phyloP scores from a whole-genome alignment of 345 rosid genomes.

The Passiflora organensis region DNA sequence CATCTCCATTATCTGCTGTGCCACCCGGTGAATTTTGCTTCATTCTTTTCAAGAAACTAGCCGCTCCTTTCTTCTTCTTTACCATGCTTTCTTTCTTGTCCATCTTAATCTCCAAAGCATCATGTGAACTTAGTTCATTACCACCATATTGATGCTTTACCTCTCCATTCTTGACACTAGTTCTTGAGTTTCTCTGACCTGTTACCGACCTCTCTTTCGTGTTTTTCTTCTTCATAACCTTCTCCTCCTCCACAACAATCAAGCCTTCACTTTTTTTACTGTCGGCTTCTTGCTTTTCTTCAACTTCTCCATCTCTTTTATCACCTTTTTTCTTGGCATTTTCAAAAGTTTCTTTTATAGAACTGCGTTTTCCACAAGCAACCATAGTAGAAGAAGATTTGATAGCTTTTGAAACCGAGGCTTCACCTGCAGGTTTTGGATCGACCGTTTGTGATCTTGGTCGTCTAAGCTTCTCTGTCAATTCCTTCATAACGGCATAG shows the following conservation, averaged over 20 bases:
- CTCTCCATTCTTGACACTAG: constrained; percentile 22
- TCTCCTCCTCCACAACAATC: constrained; percentile 13
- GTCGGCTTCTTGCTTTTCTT: constrained; percentile 19
- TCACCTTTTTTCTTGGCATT: constrained; percentile 18
- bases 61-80: constrained; percentile 41
- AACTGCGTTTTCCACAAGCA: constrained; percentile 24
- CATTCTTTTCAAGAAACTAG: constrained; percentile 46
- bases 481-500: constrained; percentile 36
- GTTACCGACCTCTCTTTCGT: constrained; percentile 25
- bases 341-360: constrained; percentile 15
- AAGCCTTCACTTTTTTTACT: constrained; percentile 7
- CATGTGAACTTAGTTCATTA: constrained; percentile 52
- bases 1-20: constrained; percentile 10
- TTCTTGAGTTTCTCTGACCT: constrained; percentile 15
- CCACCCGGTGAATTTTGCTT: constrained; percentile 41
- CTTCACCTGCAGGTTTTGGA: constrained; percentile 15
- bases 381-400: constrained; percentile 29
- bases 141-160: constrained; percentile 34
- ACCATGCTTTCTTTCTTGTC: constrained; percentile 29
- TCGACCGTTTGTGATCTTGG: constrained; percentile 6
- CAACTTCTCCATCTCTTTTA: constrained; percentile 12
- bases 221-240: constrained; percentile 27
- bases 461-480: constrained; percentile 29
- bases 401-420: constrained; percentile 16
- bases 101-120: constrained; percentile 25